Conservation (phyloP, 257 asterid species). For the Solanum virginianum region DNA sequence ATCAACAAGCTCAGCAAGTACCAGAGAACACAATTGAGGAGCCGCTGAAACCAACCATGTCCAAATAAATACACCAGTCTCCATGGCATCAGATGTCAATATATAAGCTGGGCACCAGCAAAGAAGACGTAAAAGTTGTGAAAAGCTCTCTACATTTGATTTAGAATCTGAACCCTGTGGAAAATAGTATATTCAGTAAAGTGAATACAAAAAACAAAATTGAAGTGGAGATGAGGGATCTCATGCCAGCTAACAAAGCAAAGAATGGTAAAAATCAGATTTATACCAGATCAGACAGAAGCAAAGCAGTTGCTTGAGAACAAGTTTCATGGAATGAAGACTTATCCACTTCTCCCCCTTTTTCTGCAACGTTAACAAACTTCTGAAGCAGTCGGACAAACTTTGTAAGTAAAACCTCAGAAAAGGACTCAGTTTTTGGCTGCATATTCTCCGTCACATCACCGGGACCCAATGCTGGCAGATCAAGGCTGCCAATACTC, state of each 20-base stretch:
- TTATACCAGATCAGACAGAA: slow-evolving; percentile 76
- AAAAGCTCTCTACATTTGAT: slow-evolving; percentile 71
- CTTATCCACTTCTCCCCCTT: slow-evolving; percentile 84
- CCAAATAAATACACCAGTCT: slow-evolving; percentile 95
- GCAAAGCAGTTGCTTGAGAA: slow-evolving; percentile 97
- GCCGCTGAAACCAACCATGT: slow-evolving; percentile 99
- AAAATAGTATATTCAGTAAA: background rate
- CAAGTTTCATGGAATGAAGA: slow-evolving; percentile 79
- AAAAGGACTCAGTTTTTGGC: slow-evolving; percentile 52
- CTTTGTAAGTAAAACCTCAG: slow-evolving; percentile 61
- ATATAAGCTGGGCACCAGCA: slow-evolving; percentile 99
- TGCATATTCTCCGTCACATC: slow-evolving; percentile 25
- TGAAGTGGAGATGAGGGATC: background rate
- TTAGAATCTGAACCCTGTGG: slow-evolving; percentile 69
- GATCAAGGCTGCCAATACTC: slow-evolving; percentile 63
- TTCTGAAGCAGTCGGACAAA: slow-evolving; percentile 78
- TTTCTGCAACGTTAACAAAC: slow-evolving; percentile 78
- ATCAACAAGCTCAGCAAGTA: slow-evolving; percentile 97
- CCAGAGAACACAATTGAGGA: slow-evolving; percentile 87
- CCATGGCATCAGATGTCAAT: slow-evolving; percentile 86
- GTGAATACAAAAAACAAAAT: slow-evolving; percentile 3
- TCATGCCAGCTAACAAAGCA: background rate
- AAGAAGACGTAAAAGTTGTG: slow-evolving; percentile 94
- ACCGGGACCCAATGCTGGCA: slow-evolving; percentile 27
- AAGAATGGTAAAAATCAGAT: background rate